Conservation (phyloP, 2,329 filamentous ascomycete species). For the Trichoderma lentiforme region DNA sequence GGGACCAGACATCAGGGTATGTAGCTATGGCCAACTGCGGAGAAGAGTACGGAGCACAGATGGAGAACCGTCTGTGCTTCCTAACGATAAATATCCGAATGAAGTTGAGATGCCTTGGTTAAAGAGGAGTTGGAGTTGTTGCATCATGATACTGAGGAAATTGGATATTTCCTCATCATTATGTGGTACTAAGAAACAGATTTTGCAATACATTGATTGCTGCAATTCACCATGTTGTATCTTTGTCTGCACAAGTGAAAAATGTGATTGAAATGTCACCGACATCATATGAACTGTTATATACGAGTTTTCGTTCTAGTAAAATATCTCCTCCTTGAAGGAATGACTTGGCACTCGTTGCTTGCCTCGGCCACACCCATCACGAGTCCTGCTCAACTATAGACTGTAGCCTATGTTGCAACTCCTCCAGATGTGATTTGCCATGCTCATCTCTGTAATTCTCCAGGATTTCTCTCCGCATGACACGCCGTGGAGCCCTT, state of each 20-base stretch:
- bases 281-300: not conserved
- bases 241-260: not conserved
- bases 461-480: constrained; percentile 14
- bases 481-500: constrained; percentile 8
- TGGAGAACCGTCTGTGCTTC: not conserved
- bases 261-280: not conserved
- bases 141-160: not conserved
- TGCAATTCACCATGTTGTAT: too few relatives aligned
- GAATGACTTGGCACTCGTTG: not conserved
- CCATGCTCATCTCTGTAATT: constrained; percentile 12
- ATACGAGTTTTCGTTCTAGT: not conserved
- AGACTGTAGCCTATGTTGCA: constrained; percentile 9
- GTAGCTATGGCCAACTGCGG: not conserved
- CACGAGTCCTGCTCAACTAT: constrained; percentile 10
- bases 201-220: not conserved
- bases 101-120: not conserved
- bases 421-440: constrained; percentile 4
- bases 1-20: not conserved
- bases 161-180: not conserved
- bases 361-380: not conserved
- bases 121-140: not conserved
- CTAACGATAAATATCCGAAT: not conserved
- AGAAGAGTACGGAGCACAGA: not conserved
- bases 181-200: not conserved
- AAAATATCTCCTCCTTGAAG: not conserved